These are phyloP conservation scores for Schoenoplectus tabernaemontani DNA, from an alignment of 202 grass and related monocot genomes.

Conservation along the genomic window DNA sequence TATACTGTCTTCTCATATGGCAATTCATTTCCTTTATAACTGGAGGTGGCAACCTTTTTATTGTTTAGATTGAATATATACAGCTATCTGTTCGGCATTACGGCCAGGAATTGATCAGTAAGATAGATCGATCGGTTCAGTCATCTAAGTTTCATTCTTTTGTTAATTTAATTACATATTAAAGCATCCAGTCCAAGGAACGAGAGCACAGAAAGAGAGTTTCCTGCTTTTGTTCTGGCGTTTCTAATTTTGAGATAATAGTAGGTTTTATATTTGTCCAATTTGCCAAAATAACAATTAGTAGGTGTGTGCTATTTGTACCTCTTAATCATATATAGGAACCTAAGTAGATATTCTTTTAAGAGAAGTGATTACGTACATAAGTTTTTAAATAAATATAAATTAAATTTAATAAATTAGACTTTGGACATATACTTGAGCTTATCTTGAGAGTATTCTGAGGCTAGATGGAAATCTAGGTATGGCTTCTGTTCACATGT, in stretches of 20 bases:
- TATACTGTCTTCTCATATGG: not conserved
- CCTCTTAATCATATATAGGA: not conserved
- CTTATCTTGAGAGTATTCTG: too few species aligned
- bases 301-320: conserved; percentile 12
- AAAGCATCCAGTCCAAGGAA: not conserved
- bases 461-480: too few species aligned
- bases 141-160: not conserved
- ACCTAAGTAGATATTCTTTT: conserved; percentile 11
- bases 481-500: too few species aligned
- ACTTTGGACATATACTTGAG: too few species aligned
- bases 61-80: not conserved
- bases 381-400: too few species aligned
- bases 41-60: not conserved
- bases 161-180: not conserved
- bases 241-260: not conserved
- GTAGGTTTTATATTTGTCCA: not conserved
- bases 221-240: not conserved
- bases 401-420: too few species aligned
- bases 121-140: not conserved
- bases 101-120: not conserved
- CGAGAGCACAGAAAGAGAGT: not conserved
- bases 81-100: not conserved
- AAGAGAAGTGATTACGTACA: conserved; percentile 11
- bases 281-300: not conserved
- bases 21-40: not conserved